These are phyloP conservation scores for Hericium alpestre DNA, from an alignment of 768 basidiomycete species.

Conservation along the genomic window DNA sequence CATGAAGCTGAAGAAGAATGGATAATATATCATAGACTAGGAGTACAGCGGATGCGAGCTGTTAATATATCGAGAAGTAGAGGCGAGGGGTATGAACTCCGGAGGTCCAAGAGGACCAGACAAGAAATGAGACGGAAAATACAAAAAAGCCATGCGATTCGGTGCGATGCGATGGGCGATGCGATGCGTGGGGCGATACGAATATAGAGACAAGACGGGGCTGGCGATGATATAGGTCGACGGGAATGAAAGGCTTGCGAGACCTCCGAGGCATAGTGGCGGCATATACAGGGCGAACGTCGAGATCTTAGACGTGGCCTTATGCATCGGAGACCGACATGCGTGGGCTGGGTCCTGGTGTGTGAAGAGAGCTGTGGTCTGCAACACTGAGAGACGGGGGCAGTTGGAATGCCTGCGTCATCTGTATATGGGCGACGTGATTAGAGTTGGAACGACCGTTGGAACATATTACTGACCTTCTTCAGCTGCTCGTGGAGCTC, in stretches of 20 bases:
- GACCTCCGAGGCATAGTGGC: neutral
- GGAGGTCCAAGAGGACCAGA: no score
- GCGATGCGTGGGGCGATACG: neutral
- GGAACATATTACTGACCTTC: conserved; percentile 41
- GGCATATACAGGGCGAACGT: neutral
- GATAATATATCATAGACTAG: no score
- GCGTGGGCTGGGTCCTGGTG: conserved; percentile 11
- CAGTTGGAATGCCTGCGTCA: conserved; percentile 14
- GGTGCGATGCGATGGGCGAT: neutral
- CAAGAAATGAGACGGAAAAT: no score
- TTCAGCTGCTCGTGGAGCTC: conserved; percentile 46
- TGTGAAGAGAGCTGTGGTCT: conserved; percentile 4
- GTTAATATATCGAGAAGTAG: no score
- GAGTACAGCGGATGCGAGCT: no score
- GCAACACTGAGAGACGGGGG: conserved; percentile 1
- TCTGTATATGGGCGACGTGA: conserved; percentile 5
- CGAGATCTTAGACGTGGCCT: neutral
- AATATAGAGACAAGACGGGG: neutral
- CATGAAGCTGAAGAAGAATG: no score
- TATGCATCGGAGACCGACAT: conserved; percentile 9
- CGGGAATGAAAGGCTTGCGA: neutral
- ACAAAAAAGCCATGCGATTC: no score
- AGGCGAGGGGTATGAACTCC: no score
- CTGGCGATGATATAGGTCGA: neutral
- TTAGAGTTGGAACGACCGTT: conserved; percentile 3